phyloP scores from a whole-genome alignment of 257 asterid species.

The Parsonsia alboflavescens region DNA sequence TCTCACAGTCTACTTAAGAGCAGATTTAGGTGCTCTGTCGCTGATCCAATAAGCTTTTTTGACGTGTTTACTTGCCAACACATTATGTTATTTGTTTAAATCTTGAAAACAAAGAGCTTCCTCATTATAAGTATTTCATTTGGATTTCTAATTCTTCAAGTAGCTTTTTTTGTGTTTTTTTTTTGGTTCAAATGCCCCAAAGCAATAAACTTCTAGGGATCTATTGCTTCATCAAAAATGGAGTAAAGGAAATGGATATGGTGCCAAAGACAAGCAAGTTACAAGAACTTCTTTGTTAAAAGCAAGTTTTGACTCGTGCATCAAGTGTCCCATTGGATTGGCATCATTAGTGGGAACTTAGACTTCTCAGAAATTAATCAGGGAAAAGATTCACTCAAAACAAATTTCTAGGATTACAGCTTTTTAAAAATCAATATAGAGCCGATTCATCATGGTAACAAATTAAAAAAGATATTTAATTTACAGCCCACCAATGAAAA shows the following conservation, averaged over 20 bases:
- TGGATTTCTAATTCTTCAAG: neutral
- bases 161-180: neutral
- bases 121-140: neutral
- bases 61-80: neutral
- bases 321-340: neutral
- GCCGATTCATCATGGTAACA: neutral
- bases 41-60: conserved; percentile 4
- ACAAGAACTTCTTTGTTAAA: neutral
- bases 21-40: neutral
- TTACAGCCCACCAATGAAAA: neutral
- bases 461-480: neutral
- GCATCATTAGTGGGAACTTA: neutral
- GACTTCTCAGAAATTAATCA: neutral
- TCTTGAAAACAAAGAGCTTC: neutral
- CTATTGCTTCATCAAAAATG: neutral
- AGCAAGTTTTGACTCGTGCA: neutral
- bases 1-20: neutral
- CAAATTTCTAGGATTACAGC: neutral
- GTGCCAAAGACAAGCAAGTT: neutral
- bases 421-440: neutral
- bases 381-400: neutral
- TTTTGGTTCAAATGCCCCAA: neutral
- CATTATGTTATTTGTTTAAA: neutral
- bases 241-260: neutral
- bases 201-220: neutral